phyloP scores from a whole-genome alignment of 352 stramenopile species.

The Phytophthora foliorum region DNA sequence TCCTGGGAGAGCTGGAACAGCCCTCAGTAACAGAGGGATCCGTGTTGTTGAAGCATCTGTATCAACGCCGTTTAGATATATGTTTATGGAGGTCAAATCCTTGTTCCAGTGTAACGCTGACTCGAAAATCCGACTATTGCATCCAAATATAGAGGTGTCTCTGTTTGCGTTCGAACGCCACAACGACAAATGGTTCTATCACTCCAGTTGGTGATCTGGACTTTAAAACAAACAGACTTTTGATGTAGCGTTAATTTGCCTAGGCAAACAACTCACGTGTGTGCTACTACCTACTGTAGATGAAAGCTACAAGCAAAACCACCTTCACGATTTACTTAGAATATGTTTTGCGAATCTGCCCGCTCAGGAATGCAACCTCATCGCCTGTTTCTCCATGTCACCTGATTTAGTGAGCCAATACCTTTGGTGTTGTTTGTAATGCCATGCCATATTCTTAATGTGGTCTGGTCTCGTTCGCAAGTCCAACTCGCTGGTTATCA shows the following conservation, averaged over 20 bases:
- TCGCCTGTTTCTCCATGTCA: too few species aligned
- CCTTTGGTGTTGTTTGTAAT: too few species aligned
- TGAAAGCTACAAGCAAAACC: too few species aligned
- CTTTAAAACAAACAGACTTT: background rate
- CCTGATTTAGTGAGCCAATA: background rate
- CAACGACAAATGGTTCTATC: constrained; percentile 25
- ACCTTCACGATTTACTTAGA: too few species aligned
- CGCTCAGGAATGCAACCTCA: background rate
- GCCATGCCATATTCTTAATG: too few species aligned
- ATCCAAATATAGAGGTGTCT: constrained; percentile 17
- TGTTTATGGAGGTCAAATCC: constrained; percentile 1
- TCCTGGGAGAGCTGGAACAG: constrained; percentile 16
- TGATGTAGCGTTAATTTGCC: too few species aligned
- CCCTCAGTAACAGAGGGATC: too few species aligned
- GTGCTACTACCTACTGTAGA: too few species aligned
- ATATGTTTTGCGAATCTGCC: background rate
- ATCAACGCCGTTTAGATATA: constrained; percentile 17
- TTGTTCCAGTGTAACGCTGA: background rate
- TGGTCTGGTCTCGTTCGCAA: too few species aligned
- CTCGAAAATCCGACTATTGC: constrained; percentile 9
- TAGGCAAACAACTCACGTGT: background rate
- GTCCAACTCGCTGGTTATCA: too few species aligned
- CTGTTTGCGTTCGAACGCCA: constrained; percentile 7
- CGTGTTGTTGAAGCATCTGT: background rate
- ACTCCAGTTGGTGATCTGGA: constrained; percentile 14